These are phyloP conservation scores for Rugonectria rugulosa DNA, from an alignment of 2,329 filamentous ascomycete genomes.

Conservation along the genomic window DNA sequence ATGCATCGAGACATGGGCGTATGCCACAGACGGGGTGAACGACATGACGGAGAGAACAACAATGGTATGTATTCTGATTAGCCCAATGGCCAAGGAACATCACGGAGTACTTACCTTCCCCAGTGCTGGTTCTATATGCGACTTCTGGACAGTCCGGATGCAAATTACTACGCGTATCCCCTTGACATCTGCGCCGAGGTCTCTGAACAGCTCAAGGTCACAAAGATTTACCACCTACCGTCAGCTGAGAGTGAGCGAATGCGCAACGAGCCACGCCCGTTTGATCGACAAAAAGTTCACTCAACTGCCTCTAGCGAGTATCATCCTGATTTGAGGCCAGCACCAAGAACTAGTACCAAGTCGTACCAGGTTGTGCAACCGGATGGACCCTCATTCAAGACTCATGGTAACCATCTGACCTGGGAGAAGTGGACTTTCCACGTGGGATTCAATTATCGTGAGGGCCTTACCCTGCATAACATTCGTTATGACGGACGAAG, in stretches of 20 bases:
- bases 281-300: conserved; percentile 52
- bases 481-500: conserved; percentile 70
- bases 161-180: conserved; percentile 64
- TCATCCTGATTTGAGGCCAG: conserved; percentile 39
- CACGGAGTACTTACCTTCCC: not conserved
- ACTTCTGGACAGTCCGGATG: conserved; percentile 51
- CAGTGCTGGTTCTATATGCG: conserved; percentile 41
- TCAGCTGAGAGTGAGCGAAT: conserved; percentile 40
- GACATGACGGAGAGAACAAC: conserved; percentile 56
- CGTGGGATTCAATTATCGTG: conserved; percentile 73
- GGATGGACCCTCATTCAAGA: conserved; percentile 44
- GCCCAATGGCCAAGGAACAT: not conserved
- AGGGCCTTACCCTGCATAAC: conserved; percentile 74
- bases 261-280: conserved; percentile 42
- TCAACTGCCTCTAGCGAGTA: conserved; percentile 51
- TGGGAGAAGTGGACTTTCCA: conserved; percentile 74
- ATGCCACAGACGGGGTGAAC: conserved; percentile 61
- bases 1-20: conserved; percentile 63
- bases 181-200: conserved; percentile 60
- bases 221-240: conserved; percentile 56
- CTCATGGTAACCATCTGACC: conserved; percentile 53
- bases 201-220: conserved; percentile 53
- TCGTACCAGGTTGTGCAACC: conserved; percentile 43
- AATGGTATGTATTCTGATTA: conserved; percentile 51
- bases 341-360: conserved; percentile 39